Percentiles rank a stretch among this genome's conserved stretches.
These are phyloP conservation scores for Phylloporus sp. DNA, from an alignment of 768 basidiomycete species.

Conservation along the genomic window DNA sequence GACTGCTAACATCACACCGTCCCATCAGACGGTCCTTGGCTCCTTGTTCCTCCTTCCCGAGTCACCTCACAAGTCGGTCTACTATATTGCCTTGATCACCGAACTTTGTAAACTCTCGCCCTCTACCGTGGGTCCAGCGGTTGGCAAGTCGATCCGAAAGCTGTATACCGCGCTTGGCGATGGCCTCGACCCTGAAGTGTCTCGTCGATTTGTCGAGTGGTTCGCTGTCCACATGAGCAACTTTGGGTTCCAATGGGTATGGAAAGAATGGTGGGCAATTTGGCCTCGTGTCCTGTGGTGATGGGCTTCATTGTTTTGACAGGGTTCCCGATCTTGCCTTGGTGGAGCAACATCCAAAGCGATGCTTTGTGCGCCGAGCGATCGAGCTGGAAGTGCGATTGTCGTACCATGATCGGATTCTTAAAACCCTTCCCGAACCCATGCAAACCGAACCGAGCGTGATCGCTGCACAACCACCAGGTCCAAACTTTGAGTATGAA, in stretches of 20 bases:
- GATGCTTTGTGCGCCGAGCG: conserved; percentile 81
- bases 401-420: conserved; percentile 89
- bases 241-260: conserved; percentile 97
- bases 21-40: conserved; percentile 63
- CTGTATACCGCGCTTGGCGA: conserved; percentile 76
- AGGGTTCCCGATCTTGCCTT: conserved; percentile 86
- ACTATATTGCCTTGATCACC: conserved; percentile 83
- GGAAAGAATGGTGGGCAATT: conserved; percentile 88
- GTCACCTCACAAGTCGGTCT: conserved; percentile 70
- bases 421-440: conserved; percentile 78
- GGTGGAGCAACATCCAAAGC: conserved; percentile 73
- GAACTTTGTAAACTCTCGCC: conserved; percentile 96
- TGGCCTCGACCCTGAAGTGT: conserved; percentile 81
- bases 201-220: conserved; percentile 87
- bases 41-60: conserved; percentile 73
- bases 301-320: conserved; percentile 1
- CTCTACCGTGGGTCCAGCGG: conserved; percentile 87
- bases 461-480: conserved; percentile 68
- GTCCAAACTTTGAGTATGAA: conserved; percentile 79
- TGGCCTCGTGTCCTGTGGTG: not conserved
- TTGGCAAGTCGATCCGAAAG: conserved; percentile 91
- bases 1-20: not conserved
- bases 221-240: conserved; percentile 96
- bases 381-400: conserved; percentile 87
- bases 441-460: conserved; percentile 67